Conservation (phyloP, 1,139 yeast species). For the Chernovozyma sophiae-reginae region DNA sequence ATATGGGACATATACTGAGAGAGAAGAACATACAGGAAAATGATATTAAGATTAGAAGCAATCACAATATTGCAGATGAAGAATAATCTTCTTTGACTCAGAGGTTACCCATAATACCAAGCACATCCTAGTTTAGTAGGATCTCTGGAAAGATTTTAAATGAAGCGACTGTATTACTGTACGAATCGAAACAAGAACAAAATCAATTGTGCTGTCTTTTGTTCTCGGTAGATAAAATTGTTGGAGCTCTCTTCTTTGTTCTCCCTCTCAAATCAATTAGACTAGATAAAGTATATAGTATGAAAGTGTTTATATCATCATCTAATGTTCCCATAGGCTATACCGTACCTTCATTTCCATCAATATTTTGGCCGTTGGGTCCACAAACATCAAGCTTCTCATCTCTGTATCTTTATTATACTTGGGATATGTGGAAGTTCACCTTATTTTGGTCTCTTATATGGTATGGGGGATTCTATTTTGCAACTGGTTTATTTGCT, state of each 20-base stretch:
- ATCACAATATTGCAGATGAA: too few species aligned
- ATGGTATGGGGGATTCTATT: conserved; percentile 58
- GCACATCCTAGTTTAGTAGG: too few species aligned
- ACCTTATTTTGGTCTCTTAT: conserved; percentile 80
- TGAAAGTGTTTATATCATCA: conserved; percentile 37
- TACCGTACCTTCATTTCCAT: conserved; percentile 73
- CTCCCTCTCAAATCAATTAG: conserved; percentile 6
- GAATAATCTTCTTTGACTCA: too few species aligned
- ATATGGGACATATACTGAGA: too few species aligned
- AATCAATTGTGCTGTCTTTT: neutral
- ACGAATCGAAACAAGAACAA: too few species aligned
- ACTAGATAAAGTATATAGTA: too few species aligned
- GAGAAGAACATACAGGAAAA: too few species aligned
- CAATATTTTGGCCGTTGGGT: conserved; percentile 70
- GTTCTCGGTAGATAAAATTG: too few species aligned
- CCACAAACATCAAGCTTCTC: conserved; percentile 37
- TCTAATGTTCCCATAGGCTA: conserved; percentile 74
- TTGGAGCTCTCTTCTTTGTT: neutral
- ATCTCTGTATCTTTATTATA: conserved; percentile 60
- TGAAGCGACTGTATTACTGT: too few species aligned
- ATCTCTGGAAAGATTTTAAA: too few species aligned
- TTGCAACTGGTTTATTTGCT: conserved; percentile 63
- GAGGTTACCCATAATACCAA: too few species aligned
- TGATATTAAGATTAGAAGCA: too few species aligned
- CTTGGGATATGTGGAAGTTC: conserved; percentile 78